Percentiles rank a stretch among this genome's conserved stretches.
Conservation (phyloP, 2,329 filamentous ascomycete species). For the Calonectria henricotiae region DNA sequence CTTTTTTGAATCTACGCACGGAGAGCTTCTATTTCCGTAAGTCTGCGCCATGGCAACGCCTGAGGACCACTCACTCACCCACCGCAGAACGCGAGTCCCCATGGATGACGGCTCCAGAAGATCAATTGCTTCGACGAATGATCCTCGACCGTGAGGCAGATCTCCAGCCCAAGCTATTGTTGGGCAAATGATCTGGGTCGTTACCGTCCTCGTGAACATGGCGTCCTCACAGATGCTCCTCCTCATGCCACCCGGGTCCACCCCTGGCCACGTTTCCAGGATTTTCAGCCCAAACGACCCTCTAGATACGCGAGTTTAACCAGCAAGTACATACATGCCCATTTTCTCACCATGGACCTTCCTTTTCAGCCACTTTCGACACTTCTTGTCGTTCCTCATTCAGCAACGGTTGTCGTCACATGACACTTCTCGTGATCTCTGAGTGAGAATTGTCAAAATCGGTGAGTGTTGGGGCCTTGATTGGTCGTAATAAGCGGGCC, state of each 20-base stretch:
- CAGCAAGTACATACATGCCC: constrained; percentile 34
- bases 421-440: constrained; percentile 45
- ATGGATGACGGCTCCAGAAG: constrained; percentile 51
- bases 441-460: constrained; percentile 50
- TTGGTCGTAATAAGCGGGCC: constrained; percentile 52
- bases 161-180: constrained; percentile 44
- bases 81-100: constrained; percentile 50
- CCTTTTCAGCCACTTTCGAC: constrained; percentile 38
- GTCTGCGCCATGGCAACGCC: constrained; percentile 17
- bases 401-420: constrained; percentile 42
- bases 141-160: constrained; percentile 51
- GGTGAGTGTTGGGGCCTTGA: constrained; percentile 54
- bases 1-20: constrained; percentile 52
- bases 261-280: constrained; percentile 37
- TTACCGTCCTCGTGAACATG: constrained; percentile 29
- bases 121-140: constrained; percentile 52
- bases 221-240: constrained; percentile 27
- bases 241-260: constrained; percentile 38
- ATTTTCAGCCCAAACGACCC: constrained; percentile 39
- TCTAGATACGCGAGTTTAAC: constrained; percentile 37
- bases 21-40: constrained; percentile 54
- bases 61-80: constrained; percentile 32
- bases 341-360: constrained; percentile 36
- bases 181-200: constrained; percentile 27
- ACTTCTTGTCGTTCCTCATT: constrained; percentile 33